Conservation (phyloP, 495 filamentous ascomycete genomes). For the Tetracladium marchalianum region DNA sequence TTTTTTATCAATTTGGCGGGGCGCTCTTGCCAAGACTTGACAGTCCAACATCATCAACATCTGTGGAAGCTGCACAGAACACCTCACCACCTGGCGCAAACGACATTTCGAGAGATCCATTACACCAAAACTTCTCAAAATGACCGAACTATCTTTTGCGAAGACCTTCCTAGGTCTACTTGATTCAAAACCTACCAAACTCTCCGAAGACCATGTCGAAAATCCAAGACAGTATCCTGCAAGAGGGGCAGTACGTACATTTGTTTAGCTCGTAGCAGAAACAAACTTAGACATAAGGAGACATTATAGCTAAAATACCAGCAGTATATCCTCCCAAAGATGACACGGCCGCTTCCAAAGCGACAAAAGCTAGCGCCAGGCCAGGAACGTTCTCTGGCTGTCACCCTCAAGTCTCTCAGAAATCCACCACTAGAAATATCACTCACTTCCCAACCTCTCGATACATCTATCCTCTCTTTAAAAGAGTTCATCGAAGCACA, state of each 20-base stretch:
- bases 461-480: constrained; percentile 62
- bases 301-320: background rate
- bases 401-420: constrained; percentile 64
- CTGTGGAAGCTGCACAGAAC: background rate
- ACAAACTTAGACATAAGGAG: background rate
- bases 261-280: background rate
- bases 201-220: constrained; percentile 75
- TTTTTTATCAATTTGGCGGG: background rate
- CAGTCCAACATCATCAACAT: constrained; percentile 7
- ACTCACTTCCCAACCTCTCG: constrained; percentile 46
- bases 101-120: background rate
- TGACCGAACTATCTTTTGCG: constrained; percentile 81
- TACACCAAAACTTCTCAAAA: constrained; percentile 25
- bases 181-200: constrained; percentile 65
- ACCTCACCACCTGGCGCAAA: background rate
- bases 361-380: constrained; percentile 30
- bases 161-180: constrained; percentile 73
- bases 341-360: constrained; percentile 35
- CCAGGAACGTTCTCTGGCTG: constrained; percentile 39
- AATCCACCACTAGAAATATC: constrained; percentile 56
- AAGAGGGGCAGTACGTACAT: constrained; percentile 53
- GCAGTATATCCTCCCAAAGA: constrained; percentile 40
- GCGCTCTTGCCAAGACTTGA: constrained; percentile 7
- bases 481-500: constrained; percentile 49
- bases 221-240: constrained; percentile 65